Evolutionary conservation across 192 early-diverging fungal genomes (phyloP).

Genomic region (Mortierella alpina): DNA sequence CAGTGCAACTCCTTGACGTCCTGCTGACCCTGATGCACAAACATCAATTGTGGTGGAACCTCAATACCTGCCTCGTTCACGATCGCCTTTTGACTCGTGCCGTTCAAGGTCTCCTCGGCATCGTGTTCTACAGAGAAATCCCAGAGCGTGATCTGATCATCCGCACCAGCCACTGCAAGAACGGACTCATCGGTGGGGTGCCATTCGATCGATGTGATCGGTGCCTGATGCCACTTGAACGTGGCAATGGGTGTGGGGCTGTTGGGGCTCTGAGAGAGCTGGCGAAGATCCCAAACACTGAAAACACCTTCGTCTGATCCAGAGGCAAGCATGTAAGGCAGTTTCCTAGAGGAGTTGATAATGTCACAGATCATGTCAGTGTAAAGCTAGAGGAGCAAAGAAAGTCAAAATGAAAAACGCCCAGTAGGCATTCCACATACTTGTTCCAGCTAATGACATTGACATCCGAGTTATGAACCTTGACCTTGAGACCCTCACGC

Average conservation of each 20-base stretch:
- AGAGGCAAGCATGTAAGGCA: constrained; percentile 89
- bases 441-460: constrained; percentile 98
- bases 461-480: constrained; percentile 89
- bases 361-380: not conserved
- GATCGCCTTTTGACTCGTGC: constrained; percentile 57
- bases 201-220: constrained; percentile 98
- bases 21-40: constrained; percentile 93
- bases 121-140: constrained; percentile 98
- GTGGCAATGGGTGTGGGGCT: constrained; percentile 83
- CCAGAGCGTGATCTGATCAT: constrained; percentile 98
- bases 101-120: constrained; percentile 83
- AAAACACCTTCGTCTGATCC: constrained; percentile 95
- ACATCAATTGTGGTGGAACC: constrained; percentile 95
- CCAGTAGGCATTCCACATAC: constrained; percentile 49
- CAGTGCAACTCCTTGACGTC: constrained; percentile 97
- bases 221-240: constrained; percentile 93
- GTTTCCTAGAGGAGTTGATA: constrained; percentile 56
- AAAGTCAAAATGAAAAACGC: not conserved
- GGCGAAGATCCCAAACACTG: constrained; percentile 95
- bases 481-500: constrained; percentile 77
- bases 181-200: constrained; percentile 92
- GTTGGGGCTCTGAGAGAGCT: constrained; percentile 53
- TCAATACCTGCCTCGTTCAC: constrained; percentile 73
- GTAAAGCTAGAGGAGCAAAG: not conserved
- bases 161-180: constrained; percentile 90